A percentile compares a stretch with the other conserved stretches of the same genome.
Conservation (phyloP, 768 basidiomycete species). For the Russula earlei region DNA sequence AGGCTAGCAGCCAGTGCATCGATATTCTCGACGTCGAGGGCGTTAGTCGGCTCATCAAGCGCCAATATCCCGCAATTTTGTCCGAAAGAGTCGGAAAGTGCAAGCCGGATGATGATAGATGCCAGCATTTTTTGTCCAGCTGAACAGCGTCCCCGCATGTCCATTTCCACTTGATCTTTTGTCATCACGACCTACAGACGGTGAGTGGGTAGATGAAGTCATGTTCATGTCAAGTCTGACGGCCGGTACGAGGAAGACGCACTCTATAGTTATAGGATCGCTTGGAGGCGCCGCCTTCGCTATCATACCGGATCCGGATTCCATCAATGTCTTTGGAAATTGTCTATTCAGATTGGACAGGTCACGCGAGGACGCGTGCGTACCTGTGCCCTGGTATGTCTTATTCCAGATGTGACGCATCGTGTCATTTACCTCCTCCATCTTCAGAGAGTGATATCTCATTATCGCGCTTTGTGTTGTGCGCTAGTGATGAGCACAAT, state of each 20-base stretch:
- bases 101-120: conserved; percentile 94
- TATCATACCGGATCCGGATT: conserved; percentile 89
- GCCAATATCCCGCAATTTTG: conserved; percentile 97
- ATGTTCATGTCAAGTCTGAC: background rate
- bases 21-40: conserved; percentile 92
- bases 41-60: conserved; percentile 96
- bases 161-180: conserved; percentile 98
- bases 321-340: conserved; percentile 79
- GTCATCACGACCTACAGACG: conserved; percentile 86
- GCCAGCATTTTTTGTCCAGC: conserved; percentile 99
- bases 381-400: conserved; percentile 97
- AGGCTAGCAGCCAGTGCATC: conserved; percentile 87
- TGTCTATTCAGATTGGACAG: background rate
- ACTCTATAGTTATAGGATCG: conserved; percentile 97
- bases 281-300: conserved; percentile 82
- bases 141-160: conserved; percentile 97
- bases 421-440: conserved; percentile 98
- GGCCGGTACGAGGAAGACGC: conserved; percentile 22
- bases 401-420: conserved; percentile 98
- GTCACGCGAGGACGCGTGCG: conserved; percentile 17
- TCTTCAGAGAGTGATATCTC: conserved; percentile 95
- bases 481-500: conserved; percentile 1
- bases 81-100: conserved; percentile 94
- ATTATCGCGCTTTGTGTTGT: conserved; percentile 74
- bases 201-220: conserved; percentile 9